Conservation (phyloP, 768 basidiomycete species). For the Serendipita indica region DNA sequence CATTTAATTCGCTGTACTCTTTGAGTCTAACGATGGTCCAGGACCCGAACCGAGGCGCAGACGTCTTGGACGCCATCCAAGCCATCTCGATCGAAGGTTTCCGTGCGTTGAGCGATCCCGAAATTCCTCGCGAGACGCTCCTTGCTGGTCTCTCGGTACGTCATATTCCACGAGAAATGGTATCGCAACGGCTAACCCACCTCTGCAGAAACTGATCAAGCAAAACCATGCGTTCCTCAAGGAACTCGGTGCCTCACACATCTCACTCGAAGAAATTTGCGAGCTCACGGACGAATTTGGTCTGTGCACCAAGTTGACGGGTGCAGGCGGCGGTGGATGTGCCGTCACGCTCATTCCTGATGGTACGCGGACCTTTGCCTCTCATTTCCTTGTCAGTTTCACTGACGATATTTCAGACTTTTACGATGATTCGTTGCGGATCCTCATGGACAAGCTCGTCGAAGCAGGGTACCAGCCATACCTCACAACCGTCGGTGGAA, state of each 20-base stretch:
- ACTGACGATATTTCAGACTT: conserved; percentile 43
- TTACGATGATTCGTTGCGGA: conserved; percentile 38
- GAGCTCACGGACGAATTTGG: conserved; percentile 49
- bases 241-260: conserved; percentile 81
- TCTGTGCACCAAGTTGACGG: conserved; percentile 87
- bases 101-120: conserved; percentile 55
- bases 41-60: conserved; percentile 77
- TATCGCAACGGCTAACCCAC: too few relatives aligned
- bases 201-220: conserved; percentile 52
- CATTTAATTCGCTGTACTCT: neutral
- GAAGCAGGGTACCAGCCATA: conserved; percentile 64
- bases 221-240: conserved; percentile 83
- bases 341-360: conserved; percentile 91
- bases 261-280: conserved; percentile 68
- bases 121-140: conserved; percentile 49
- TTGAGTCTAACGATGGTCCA: conserved; percentile 20
- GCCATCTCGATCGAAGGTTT: conserved; percentile 71
- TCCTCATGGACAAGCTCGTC: conserved; percentile 45
- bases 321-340: conserved; percentile 97
- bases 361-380: conserved; percentile 34
- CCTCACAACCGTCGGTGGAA: conserved; percentile 85
- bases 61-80: conserved; percentile 68
- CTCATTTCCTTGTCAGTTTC: neutral
- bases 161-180: too few relatives aligned
- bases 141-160: conserved; percentile 57